A percentile compares a stretch with the other conserved stretches of the same genome.
phyloP scores from a whole-genome alignment of 2,329 filamentous ascomycete species.

The Nannizzia gypsea region DNA sequence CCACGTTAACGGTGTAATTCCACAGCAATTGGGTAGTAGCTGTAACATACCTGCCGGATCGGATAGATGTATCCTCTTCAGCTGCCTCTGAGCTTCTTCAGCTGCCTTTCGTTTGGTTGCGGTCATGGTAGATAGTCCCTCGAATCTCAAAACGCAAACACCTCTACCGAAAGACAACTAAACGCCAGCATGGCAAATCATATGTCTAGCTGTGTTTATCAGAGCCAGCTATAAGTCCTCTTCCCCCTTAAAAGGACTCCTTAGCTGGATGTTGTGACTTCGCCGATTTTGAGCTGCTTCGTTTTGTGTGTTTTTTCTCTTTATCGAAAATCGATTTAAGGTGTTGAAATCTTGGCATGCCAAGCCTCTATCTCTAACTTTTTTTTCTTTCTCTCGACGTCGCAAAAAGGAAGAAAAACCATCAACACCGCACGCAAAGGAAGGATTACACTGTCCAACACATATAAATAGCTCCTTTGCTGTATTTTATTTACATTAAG shows the following conservation, averaged over 20 bases:
- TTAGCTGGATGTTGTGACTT: neutral
- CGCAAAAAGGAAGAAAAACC: neutral
- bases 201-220: neutral
- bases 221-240: neutral
- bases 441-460: neutral
- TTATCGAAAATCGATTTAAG: neutral
- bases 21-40: neutral
- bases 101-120: constrained; percentile 26
- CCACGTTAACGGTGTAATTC: neutral
- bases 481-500: neutral
- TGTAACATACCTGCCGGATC: constrained; percentile 21
- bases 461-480: neutral
- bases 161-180: neutral
- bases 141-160: neutral
- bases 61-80: constrained; percentile 25
- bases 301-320: neutral
- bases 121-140: neutral
- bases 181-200: neutral
- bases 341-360: constrained; percentile 8
- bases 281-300: neutral
- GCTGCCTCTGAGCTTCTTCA: constrained; percentile 16
- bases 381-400: neutral
- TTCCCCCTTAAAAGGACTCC: neutral
- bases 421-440: neutral
- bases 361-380: neutral